phyloP scores from a whole-genome alignment of 768 basidiomycete genomes.

The Stropharia rugosoannulata region DNA sequence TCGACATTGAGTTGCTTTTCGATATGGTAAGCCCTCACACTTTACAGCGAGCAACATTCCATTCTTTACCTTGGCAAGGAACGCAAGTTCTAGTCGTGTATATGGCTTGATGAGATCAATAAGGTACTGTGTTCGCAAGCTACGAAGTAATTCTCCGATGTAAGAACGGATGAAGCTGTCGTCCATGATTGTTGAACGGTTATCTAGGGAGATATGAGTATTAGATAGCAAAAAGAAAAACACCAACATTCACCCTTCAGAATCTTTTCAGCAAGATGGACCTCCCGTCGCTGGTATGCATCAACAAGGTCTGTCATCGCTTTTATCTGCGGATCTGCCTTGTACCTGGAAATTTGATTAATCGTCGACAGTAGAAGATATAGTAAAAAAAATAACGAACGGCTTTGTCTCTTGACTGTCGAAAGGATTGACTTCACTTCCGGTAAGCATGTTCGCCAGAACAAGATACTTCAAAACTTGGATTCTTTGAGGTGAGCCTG shows the following conservation, averaged over 20 bases:
- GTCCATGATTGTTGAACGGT: constrained; percentile 93
- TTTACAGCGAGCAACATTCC: not conserved
- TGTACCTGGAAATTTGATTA: constrained; percentile 59
- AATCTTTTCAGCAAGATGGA: constrained; percentile 97
- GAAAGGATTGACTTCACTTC: constrained; percentile 98
- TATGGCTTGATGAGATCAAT: constrained; percentile 99
- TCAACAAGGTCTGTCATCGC: constrained; percentile 98
- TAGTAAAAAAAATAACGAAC: constrained; percentile 41
- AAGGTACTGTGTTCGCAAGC: constrained; percentile 92
- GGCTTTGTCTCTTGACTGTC: constrained; percentile 99
- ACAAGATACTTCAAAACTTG: constrained; percentile 99
- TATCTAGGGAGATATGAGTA: constrained; percentile 51
- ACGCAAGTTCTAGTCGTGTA: constrained; percentile 88
- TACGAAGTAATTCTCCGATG: constrained; percentile 94
- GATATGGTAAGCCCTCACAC: not conserved
- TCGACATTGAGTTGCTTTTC: constrained; percentile 93
- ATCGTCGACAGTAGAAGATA: not conserved
- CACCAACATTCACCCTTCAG: constrained; percentile 58
- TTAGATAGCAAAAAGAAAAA: not conserved
- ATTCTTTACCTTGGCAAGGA: constrained; percentile 78
- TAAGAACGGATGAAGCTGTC: constrained; percentile 94
- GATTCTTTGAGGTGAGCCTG: constrained; percentile 93
- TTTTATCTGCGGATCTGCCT: constrained; percentile 93
- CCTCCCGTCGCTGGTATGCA: constrained; percentile 95
- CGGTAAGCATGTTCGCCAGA: constrained; percentile 96